These are phyloP conservation scores for Verticillium klebahnii DNA, from an alignment of 2,329 filamentous ascomycete species.

Conservation along the genomic window DNA sequence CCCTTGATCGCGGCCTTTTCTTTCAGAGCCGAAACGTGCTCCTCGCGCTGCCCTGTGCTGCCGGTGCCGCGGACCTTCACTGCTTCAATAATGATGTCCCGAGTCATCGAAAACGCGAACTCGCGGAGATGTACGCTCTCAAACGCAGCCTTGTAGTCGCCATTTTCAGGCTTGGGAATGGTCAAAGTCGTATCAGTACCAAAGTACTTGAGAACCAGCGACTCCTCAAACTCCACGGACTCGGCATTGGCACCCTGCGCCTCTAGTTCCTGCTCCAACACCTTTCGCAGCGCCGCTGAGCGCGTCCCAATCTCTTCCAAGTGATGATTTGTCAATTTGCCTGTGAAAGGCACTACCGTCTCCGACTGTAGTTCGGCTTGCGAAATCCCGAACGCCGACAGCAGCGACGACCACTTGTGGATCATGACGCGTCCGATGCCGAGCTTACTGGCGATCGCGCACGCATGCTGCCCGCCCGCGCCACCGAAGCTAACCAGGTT, in stretches of 20 bases:
- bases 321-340: constrained; percentile 9
- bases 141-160: constrained; percentile 17
- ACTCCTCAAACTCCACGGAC: constrained; percentile 32
- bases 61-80: constrained; percentile 20
- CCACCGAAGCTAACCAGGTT: constrained; percentile 53
- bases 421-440: constrained; percentile 35
- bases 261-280: constrained; percentile 2
- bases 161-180: constrained; percentile 19
- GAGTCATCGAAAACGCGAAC: constrained; percentile 9
- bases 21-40: constrained; percentile 8
- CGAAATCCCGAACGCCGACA: constrained; percentile 40
- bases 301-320: constrained; percentile 14
- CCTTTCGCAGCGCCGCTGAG: constrained; percentile 27
- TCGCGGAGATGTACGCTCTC: constrained; percentile 8
- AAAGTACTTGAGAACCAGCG: constrained; percentile 27
- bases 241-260: constrained; percentile 32
- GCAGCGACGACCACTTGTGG: constrained; percentile 33
- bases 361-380: constrained; percentile 34
- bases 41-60: constrained; percentile 5
- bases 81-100: constrained; percentile 8
- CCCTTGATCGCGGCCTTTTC: constrained; percentile 8
- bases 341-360: constrained; percentile 25
- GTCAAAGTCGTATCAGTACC: constrained; percentile 30
- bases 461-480: constrained; percentile 62
- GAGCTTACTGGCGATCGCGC: constrained; percentile 32